Base-by-base conservation (phyloP, 306 rosid genomes). In the Glycine tomentella region DNA sequence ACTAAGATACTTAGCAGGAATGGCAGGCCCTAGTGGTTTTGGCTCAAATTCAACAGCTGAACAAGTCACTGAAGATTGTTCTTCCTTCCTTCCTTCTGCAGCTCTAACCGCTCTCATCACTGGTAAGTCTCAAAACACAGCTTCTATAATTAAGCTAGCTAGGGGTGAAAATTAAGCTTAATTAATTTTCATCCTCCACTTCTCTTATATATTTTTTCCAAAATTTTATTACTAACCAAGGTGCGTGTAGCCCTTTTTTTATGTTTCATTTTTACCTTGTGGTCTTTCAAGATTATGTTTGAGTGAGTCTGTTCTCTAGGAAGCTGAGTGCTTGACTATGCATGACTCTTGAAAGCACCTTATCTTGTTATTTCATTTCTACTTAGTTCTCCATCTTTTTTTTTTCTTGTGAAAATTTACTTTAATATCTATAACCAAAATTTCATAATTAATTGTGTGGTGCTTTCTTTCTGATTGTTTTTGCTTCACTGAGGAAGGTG, bases 1-100 rank as follows among this genome's bases (percentile, higher is more conserved):
- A 45, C 88, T 93, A 2, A 88, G 88, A 64, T 95, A 95, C 90
- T 88, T 95, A 17, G 98, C 96, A 77, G 99, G 99, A 89, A 81
- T 92, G 76, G 92, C 99, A 81, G 99, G 99, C 38, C 97, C 97
- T 4, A 95, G 98, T 84, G 99, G 98, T 53, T 93, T 87, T 87
- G 99, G 99, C 87, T 95, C 99, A 20, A 95, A 87, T 46, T 85
- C 99, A 48, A 93, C 99, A 0, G 99, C 98, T 25, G 99, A 95
- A 59, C 92, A 95, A 83, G 98, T 93, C 58, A 89, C 98, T 63
- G 69, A 63, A 34, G 20, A 86, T 86, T 87, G 50, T 50, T 87
- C 84, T 73, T 62, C 15, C 14, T 83, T 80, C 2, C 78, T 68
- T 58, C 83, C 87, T 48, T 40, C 91, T 48, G 68, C 31, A 25